Evolutionary conservation across 2,329 filamentous ascomycete species (phyloP).

Genomic region (Penicillium sp.): DNA sequence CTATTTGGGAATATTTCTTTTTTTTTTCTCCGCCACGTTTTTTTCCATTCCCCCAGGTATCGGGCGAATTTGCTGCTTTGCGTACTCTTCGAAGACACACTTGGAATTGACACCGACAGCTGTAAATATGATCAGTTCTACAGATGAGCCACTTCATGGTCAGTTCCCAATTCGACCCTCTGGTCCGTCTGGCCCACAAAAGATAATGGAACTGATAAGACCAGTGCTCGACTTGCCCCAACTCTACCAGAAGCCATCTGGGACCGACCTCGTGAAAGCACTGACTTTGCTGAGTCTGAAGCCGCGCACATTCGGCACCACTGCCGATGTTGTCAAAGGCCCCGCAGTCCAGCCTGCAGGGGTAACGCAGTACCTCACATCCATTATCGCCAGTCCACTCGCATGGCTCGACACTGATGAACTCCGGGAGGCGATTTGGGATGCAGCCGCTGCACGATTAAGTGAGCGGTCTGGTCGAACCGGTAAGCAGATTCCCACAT

Average conservation of each 20-base stretch:
- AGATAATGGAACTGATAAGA: conserved; percentile 35
- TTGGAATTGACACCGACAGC: background rate
- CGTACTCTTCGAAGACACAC: conserved; percentile 1
- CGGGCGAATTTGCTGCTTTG: conserved; percentile 5
- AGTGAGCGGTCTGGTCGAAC: conserved; percentile 80
- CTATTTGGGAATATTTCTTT: conserved; percentile 34
- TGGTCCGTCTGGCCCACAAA: conserved; percentile 15
- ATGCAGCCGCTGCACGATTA: conserved; percentile 71
- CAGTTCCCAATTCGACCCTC: conserved; percentile 17
- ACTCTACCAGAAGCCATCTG: conserved; percentile 70
- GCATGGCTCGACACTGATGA: conserved; percentile 46
- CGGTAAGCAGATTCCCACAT: conserved; percentile 42
- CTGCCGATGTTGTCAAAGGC: conserved; percentile 27
- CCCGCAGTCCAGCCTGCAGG: conserved; percentile 39
- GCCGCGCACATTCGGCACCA: conserved; percentile 51
- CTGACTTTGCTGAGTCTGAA: conserved; percentile 64
- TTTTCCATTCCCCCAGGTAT: background rate
- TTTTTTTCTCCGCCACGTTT: conserved; percentile 17
- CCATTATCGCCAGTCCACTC: conserved; percentile 45
- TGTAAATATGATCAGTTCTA: conserved; percentile 34
- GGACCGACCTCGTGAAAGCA: conserved; percentile 58
- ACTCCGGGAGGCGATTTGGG: conserved; percentile 56
- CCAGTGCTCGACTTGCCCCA: conserved; percentile 74
- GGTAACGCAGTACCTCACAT: conserved; percentile 46
- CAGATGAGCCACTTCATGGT: conserved; percentile 42